phyloP scores from a whole-genome alignment of 2,329 filamentous ascomycete genomes.

The Aschersonia sp. region DNA sequence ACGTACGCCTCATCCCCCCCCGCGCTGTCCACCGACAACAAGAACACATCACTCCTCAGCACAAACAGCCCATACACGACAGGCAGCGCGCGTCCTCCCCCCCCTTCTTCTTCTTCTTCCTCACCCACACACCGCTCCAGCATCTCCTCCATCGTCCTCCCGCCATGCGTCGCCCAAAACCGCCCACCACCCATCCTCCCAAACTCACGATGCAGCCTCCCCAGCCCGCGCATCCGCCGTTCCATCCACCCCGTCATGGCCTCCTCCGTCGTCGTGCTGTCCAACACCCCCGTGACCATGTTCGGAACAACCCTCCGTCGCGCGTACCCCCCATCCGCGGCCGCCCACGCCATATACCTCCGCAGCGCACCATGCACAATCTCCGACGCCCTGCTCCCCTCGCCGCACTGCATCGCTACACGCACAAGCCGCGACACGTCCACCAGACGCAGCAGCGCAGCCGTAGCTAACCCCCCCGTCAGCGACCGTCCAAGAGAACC shows the following conservation, averaged over 20 bases:
- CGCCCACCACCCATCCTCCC: too few species aligned
- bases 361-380: conserved; percentile 20
- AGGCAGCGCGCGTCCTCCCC: conserved; percentile 12
- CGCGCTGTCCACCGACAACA: conserved; percentile 24
- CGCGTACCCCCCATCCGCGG: conserved; percentile 23
- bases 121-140: conserved; percentile 9
- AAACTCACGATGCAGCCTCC: conserved; percentile 20
- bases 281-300: conserved; percentile 20
- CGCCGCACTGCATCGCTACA: conserved; percentile 19
- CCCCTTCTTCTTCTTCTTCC: not conserved
- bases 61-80: conserved; percentile 30
- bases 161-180: too few species aligned
- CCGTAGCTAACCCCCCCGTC: not conserved
- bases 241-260: conserved; percentile 21
- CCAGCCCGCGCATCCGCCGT: conserved; percentile 19
- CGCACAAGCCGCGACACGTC: conserved; percentile 22
- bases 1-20: conserved; percentile 20
- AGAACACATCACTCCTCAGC: conserved; percentile 21
- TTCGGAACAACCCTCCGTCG: conserved; percentile 22
- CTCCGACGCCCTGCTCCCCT: conserved; percentile 14
- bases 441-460: conserved; percentile 21
- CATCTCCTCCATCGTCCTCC: too few species aligned
- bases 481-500: too few species aligned
- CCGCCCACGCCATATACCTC: conserved; percentile 24
- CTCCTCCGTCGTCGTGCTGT: conserved; percentile 12